Percentiles rank a stretch among this genome's conserved stretches.
phyloP scores from a whole-genome alignment of 2,329 filamentous ascomycete species.

The Tympanopsis confertula region DNA sequence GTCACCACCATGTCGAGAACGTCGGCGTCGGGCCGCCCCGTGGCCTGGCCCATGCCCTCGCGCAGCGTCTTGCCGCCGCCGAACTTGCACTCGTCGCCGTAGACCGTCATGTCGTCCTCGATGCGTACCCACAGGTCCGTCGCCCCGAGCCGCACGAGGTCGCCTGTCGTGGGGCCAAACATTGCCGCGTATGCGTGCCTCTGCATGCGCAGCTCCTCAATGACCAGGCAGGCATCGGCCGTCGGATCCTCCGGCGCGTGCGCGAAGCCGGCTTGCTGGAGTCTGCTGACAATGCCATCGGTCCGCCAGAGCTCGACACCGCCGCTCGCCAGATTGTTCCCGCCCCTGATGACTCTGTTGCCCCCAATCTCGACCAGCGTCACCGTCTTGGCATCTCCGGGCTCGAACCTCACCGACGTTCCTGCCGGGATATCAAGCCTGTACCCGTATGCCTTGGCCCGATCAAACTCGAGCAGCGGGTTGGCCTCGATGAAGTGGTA shows the following conservation, averaged over 20 bases:
- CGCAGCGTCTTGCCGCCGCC: conserved; percentile 87
- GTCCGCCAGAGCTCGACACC: conserved; percentile 50
- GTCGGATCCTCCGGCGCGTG: conserved; percentile 56
- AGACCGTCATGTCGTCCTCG: conserved; percentile 71
- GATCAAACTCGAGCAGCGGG: conserved; percentile 78
- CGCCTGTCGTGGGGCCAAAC: conserved; percentile 87
- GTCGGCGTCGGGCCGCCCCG: conserved; percentile 60
- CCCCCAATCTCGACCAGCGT: conserved; percentile 81
- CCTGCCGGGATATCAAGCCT: conserved; percentile 82
- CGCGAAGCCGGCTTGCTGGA: conserved; percentile 66
- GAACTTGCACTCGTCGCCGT: conserved; percentile 91
- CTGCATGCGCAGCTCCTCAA: conserved; percentile 59
- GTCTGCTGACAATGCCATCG: conserved; percentile 52
- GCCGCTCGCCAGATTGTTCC: conserved; percentile 70
- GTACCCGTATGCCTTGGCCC: conserved; percentile 69
- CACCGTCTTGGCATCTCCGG: conserved; percentile 82
- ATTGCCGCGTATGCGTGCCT: conserved; percentile 70
- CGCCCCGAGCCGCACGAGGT: conserved; percentile 67
- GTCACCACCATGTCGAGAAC: conserved; percentile 76
- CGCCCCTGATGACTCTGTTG: conserved; percentile 67
- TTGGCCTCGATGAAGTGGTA: conserved; percentile 97
- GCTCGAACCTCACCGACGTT: conserved; percentile 86
- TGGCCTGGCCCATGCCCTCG: conserved; percentile 91
- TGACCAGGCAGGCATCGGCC: conserved; percentile 33
- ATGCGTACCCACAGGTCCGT: conserved; percentile 87